Evolutionary conservation across 768 basidiomycete genomes (phyloP).

Genomic region (Suillus alpinus): DNA sequence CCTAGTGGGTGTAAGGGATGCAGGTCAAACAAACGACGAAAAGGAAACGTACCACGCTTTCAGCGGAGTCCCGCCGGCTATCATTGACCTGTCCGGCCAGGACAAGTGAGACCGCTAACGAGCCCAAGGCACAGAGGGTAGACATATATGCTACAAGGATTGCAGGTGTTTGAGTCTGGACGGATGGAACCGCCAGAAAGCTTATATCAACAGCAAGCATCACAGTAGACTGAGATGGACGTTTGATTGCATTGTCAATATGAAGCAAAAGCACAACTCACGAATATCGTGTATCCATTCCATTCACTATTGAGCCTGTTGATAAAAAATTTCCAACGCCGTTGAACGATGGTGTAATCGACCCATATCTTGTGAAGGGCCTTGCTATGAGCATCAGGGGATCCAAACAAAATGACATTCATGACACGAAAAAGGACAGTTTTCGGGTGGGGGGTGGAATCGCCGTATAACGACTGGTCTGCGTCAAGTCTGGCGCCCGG

Average conservation of each 20-base stretch:
- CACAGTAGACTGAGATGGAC: conserved; percentile 7
- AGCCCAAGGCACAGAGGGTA: conserved; percentile 31
- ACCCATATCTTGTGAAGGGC: conserved; percentile 10
- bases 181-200: conserved; percentile 4
- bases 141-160: conserved; percentile 38
- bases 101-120: conserved; percentile 33
- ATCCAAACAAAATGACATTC: conserved; percentile 2
- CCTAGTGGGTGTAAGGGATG: neutral
- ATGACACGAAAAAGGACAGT: neutral
- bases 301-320: conserved; percentile 5
- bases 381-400: neutral
- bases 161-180: neutral
- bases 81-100: conserved; percentile 36
- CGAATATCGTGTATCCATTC: conserved; percentile 8
- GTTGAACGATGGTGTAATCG: conserved; percentile 3
- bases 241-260: neutral
- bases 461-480: conserved; percentile 21
- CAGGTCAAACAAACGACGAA: neutral
- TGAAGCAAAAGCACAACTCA: neutral
- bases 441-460: neutral
- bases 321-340: conserved; percentile 7
- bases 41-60: conserved; percentile 32
- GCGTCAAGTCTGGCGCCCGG: conserved; percentile 32
- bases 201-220: conserved; percentile 11
- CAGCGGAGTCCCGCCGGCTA: conserved; percentile 17